These are phyloP conservation scores for Alternaria sp. DNA, from an alignment of 2,329 filamentous ascomycete genomes.

Conservation along the genomic window DNA sequence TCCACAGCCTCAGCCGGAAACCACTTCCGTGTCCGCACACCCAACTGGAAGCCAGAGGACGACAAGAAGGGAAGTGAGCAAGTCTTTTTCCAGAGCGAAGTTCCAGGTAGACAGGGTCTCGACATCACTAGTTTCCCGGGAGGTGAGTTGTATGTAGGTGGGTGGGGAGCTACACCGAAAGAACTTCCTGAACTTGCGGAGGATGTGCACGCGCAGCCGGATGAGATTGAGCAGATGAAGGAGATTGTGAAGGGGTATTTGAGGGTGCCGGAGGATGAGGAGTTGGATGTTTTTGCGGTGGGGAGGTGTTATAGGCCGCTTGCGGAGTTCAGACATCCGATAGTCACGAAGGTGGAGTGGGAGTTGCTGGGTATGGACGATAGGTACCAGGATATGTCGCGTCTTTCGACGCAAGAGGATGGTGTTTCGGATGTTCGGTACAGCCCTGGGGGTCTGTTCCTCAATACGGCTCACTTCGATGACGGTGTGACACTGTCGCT, in stretches of 20 bases:
- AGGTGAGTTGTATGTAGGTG: not conserved
- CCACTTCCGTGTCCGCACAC: not conserved
- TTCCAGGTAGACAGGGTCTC: not conserved
- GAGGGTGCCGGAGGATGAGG: not conserved
- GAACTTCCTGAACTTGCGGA: not conserved
- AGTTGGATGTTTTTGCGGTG: not conserved
- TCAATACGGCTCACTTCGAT: not conserved
- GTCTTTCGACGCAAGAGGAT: not conserved
- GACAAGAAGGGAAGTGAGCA: not conserved
- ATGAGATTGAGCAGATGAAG: not conserved
- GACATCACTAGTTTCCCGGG: not conserved
- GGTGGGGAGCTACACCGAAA: not conserved
- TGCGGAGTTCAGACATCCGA: fast-evolving
- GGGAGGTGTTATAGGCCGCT: not conserved
- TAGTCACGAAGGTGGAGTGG: not conserved
- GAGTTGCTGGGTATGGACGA: not conserved
- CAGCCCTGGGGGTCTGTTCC: not conserved
- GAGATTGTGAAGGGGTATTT: not conserved
- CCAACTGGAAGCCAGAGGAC: not conserved
- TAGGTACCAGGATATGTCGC: not conserved
- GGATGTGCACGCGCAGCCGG: not conserved
- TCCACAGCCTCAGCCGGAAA: not conserved
- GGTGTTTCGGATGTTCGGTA: not conserved
- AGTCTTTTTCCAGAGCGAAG: not conserved
- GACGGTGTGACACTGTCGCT: not conserved